Conservation (phyloP, 2,329 filamentous ascomycete species). For the Pseudophaeomoniella oleicola region DNA sequence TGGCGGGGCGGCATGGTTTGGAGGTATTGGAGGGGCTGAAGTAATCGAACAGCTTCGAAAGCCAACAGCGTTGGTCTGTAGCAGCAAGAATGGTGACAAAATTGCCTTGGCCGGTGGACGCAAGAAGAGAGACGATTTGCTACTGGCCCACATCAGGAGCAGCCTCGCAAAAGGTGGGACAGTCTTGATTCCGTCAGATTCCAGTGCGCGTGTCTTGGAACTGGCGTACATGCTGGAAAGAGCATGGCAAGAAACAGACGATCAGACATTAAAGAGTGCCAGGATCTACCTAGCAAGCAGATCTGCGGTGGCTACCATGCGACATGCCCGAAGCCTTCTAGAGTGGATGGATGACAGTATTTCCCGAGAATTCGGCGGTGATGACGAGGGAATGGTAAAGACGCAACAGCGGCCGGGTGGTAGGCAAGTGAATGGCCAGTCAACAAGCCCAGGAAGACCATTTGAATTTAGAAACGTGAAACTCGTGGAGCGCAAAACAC, state of each 20-base stretch:
- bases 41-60: conserved; percentile 88
- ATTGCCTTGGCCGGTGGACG: conserved; percentile 56
- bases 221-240: conserved; percentile 85
- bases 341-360: conserved; percentile 99
- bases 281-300: conserved; percentile 70
- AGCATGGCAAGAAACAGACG: conserved; percentile 61
- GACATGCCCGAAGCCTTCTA: conserved; percentile 85
- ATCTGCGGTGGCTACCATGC: conserved; percentile 76
- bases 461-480: conserved; percentile 84
- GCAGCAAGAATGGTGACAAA: conserved; percentile 64
- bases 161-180: conserved; percentile 74
- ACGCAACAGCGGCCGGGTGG: conserved; percentile 24
- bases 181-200: conserved; percentile 86
- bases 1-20: conserved; percentile 84
- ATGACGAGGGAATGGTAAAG: conserved; percentile 17
- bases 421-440: conserved; percentile 22
- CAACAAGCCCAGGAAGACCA: conserved; percentile 43
- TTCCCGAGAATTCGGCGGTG: conserved; percentile 70
- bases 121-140: conserved; percentile 68
- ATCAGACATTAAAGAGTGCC: conserved; percentile 33
- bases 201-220: conserved; percentile 85
- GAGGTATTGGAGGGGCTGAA: conserved; percentile 68
- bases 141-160: conserved; percentile 67
- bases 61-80: conserved; percentile 87
- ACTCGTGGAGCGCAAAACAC: conserved; percentile 66